Evolutionary conservation across 371 early-diverging fungal genomes (phyloP).

Genomic region (Mycotypha africana): DNA sequence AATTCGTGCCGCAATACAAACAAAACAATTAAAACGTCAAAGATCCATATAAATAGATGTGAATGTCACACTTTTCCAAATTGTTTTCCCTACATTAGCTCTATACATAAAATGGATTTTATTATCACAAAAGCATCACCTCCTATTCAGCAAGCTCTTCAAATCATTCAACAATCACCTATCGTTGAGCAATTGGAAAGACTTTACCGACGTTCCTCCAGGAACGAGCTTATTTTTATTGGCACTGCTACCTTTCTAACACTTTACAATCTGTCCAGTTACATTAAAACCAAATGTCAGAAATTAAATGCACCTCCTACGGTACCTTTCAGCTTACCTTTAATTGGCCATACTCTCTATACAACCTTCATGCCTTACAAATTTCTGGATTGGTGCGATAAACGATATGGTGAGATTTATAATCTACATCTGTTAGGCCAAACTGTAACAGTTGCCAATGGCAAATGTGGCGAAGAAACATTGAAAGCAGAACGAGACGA

Average conservation of each 20-base stretch:
- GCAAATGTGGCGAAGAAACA: slow-evolving; percentile 23
- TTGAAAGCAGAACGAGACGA: slow-evolving; percentile 18
- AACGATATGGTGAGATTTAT: slow-evolving; percentile 29
- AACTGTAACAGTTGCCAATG: slow-evolving; percentile 18
- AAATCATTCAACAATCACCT: not conserved
- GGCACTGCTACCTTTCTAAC: slow-evolving; percentile 25
- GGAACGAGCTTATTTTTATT: slow-evolving; percentile 19
- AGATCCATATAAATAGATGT: too few relatives aligned
- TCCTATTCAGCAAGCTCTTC: slow-evolving; percentile 10
- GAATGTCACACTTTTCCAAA: too few relatives aligned
- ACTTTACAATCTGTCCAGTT: slow-evolving; percentile 17
- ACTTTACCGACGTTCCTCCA: slow-evolving; percentile 18
- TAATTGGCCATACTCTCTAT: slow-evolving; percentile 32
- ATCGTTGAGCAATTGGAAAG: not conserved
- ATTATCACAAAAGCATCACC: too few relatives aligned
- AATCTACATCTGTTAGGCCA: slow-evolving; percentile 18
- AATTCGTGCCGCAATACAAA: too few relatives aligned
- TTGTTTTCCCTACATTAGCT: too few relatives aligned
- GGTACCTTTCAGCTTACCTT: slow-evolving; percentile 25
- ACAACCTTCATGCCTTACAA: slow-evolving; percentile 9
- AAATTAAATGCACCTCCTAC: slow-evolving; percentile 25
- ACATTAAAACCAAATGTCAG: slow-evolving; percentile 17
- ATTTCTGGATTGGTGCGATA: slow-evolving; percentile 33
- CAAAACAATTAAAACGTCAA: too few relatives aligned
- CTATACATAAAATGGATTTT: too few relatives aligned